Base-by-base conservation (phyloP, 768 basidiomycete species). In the Phlebiopsis flavidoalba region DNA sequence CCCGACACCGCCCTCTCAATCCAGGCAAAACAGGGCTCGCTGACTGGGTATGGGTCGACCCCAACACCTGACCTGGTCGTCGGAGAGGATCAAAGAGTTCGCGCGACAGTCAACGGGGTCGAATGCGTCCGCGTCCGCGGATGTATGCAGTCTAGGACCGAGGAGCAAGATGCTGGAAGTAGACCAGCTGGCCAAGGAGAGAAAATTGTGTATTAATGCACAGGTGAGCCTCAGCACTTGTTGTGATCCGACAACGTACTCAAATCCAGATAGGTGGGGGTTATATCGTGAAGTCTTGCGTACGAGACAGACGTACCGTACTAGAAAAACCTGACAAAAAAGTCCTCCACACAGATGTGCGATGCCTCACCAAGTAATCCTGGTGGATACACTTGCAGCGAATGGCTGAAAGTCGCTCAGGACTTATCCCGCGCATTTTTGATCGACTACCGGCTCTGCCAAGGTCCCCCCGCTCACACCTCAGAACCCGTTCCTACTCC, bases 391-490 rank as follows among this genome's bases (percentile, higher is more conserved):
- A 43, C 8, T 8, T 59, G 48, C 50, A n/a, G 50, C 26, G 48
- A 40, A 22, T 22, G n/a, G 26, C 24, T 51, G n/a, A 43, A 33
- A 37, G 5, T 14, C 46, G 31, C 52, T 71, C 59, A 51, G 63
- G 2, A 17, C 54, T 21, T 35, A 22, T 17, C 24, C 37, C 72
- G 76, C 10, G 66, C 71, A 1, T 72, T 77, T 65, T 70, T 71
- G 11, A 59, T 81, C 64, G 82, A 83, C 57, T 86, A 84, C 63
- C 77, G 83, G 0, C 73, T 82, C 68, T 2, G 67, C 67, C 53
- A 31, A 52, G 12, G 52, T 48, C 26, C 45, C 58, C 19, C 74
- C 79, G 11, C 68, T 72, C 50, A 47, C 61, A 3, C n/a, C 67
- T 8, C 56, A 63, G 2, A 72, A 79, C 14, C 69, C 81, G 0